These are phyloP conservation scores for Pseudogymnoascus sp. DNA, from an alignment of 2,329 filamentous ascomycete species.

Conservation along the genomic window DNA sequence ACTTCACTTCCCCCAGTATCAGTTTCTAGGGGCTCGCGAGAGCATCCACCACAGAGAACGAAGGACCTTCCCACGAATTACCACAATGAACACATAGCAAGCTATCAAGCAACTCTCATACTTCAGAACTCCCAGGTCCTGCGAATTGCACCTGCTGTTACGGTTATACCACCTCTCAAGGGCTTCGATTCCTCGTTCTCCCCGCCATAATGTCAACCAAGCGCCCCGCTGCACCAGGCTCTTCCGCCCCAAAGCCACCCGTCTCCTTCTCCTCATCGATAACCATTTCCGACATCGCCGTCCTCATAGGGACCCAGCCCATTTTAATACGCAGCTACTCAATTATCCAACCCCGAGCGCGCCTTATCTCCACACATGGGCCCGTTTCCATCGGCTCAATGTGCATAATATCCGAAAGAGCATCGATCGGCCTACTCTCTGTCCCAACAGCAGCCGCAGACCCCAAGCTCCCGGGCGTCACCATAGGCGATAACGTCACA, in stretches of 20 bases:
- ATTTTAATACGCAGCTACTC: slow-evolving; percentile 72
- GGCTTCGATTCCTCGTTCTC: not conserved
- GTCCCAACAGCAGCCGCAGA: slow-evolving; percentile 14
- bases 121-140: not conserved
- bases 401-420: slow-evolving; percentile 72
- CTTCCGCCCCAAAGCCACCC: slow-evolving; percentile 50
- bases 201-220: slow-evolving; percentile 25
- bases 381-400: slow-evolving; percentile 74
- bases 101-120: not conserved
- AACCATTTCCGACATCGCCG: slow-evolving; percentile 55
- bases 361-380: slow-evolving; percentile 70
- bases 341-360: slow-evolving; percentile 78
- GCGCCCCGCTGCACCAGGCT: slow-evolving; percentile 43
- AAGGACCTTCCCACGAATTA: not conserved
- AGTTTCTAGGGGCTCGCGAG: not conserved
- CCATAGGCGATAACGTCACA: slow-evolving; percentile 53
- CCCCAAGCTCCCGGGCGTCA: slow-evolving; percentile 32
- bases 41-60: not conserved
- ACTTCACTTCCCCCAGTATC: not conserved
- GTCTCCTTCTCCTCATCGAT: slow-evolving; percentile 54
- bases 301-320: slow-evolving; percentile 63
- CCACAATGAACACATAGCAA: not conserved
- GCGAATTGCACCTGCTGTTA: not conserved
- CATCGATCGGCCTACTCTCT: slow-evolving; percentile 45
- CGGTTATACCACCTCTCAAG: not conserved